phyloP scores from a whole-genome alignment of 2,329 filamentous ascomycete species.

The Exophiala mesophila region DNA sequence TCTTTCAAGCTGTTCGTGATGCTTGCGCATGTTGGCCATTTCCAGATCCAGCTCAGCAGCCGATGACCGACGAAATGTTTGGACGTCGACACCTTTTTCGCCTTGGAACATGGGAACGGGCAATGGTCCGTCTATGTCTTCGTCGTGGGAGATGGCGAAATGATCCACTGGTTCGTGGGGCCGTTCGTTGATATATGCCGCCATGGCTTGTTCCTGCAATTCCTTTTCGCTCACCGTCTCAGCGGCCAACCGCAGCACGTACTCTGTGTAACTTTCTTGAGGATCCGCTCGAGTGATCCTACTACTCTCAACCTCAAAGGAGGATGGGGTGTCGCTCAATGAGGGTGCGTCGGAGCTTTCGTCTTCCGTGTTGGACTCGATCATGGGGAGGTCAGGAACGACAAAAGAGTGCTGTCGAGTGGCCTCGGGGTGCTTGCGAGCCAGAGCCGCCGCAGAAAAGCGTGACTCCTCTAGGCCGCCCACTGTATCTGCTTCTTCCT shows the following conservation, averaged over 20 bases:
- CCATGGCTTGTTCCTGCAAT: slow-evolving; percentile 60
- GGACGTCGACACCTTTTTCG: slow-evolving; percentile 28
- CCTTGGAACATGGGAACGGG: slow-evolving; percentile 27
- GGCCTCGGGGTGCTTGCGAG: slow-evolving; percentile 33
- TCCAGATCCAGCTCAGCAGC: slow-evolving; percentile 60
- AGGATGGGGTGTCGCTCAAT: slow-evolving; percentile 37
- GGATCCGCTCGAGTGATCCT: slow-evolving; percentile 34
- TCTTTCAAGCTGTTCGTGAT: slow-evolving; percentile 61
- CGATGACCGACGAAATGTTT: slow-evolving; percentile 39
- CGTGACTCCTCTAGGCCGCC: slow-evolving; percentile 34
- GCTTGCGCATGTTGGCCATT: slow-evolving; percentile 72
- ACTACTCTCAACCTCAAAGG: slow-evolving; percentile 34
- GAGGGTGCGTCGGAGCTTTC: slow-evolving; percentile 44
- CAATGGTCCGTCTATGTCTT: slow-evolving; percentile 30
- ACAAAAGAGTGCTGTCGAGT: slow-evolving; percentile 52
- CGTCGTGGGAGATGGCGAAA: slow-evolving; percentile 39
- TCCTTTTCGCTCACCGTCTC: slow-evolving; percentile 69
- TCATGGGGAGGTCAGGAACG: slow-evolving; percentile 57
- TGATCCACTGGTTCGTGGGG: slow-evolving; percentile 43
- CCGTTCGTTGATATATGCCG: slow-evolving; percentile 47
- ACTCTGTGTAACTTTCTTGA: slow-evolving; percentile 66
- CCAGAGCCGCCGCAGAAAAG: slow-evolving; percentile 42
- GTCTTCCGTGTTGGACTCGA: slow-evolving; percentile 55
- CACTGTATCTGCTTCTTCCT: slow-evolving; percentile 17
- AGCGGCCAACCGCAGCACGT: slow-evolving; percentile 73